Evolutionary conservation across 1,139 yeast genomes (phyloP).

Genomic region (Kazachstania sp.): DNA sequence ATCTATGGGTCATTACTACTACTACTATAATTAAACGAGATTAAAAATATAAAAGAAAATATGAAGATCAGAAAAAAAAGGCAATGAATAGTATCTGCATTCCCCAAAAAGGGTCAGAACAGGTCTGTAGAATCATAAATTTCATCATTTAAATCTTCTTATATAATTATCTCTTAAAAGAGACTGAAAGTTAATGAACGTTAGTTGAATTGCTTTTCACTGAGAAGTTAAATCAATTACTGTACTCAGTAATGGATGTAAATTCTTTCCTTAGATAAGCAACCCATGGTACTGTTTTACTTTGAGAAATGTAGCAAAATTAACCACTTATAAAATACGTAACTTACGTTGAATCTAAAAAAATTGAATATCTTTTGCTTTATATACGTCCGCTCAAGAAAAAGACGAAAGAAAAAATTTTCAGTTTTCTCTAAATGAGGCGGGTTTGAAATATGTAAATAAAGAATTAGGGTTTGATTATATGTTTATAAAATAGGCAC

Average conservation of each 20-base stretch:
- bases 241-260: too few species aligned
- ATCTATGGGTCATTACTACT: too few species aligned
- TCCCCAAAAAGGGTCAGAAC: conserved; percentile 33
- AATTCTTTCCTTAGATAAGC: too few species aligned
- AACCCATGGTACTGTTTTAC: too few species aligned
- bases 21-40: not conserved
- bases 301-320: too few species aligned
- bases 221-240: too few species aligned
- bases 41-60: not conserved
- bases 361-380: not conserved
- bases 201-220: too few species aligned
- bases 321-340: too few species aligned
- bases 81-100: conserved; percentile 33
- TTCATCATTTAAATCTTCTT: conserved; percentile 30
- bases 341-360: too few species aligned
- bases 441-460: not conserved
- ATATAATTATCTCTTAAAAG: too few species aligned
- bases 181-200: too few species aligned
- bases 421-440: not conserved
- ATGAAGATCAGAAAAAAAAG: conserved; percentile 20
- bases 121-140: conserved; percentile 37
- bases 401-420: not conserved
- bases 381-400: not conserved
- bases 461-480: not conserved
- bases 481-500: not conserved